Evolutionary conservation across 768 basidiomycete genomes (phyloP).

Genomic region (Pseudohyphozyma bogoriensis): DNA sequence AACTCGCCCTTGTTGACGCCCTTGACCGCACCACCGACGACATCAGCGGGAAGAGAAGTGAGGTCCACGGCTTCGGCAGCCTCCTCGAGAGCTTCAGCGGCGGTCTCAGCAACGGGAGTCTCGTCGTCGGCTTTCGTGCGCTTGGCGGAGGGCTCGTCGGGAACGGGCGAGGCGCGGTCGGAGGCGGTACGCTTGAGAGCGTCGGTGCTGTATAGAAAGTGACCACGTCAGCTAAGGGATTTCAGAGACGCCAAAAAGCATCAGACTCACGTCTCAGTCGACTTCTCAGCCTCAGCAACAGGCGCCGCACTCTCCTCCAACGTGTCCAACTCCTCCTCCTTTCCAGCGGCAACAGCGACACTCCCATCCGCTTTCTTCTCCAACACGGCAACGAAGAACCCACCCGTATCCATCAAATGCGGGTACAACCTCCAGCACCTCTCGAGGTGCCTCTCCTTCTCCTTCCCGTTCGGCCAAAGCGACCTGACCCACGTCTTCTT

Average conservation of each 20-base stretch:
- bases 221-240: no score
- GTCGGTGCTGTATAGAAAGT: background rate
- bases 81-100: constrained; percentile 38
- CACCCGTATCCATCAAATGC: constrained; percentile 91
- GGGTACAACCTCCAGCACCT: constrained; percentile 83
- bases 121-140: background rate
- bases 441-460: constrained; percentile 51
- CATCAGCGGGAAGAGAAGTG: constrained; percentile 13
- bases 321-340: background rate
- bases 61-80: constrained; percentile 39
- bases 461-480: constrained; percentile 69
- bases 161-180: constrained; percentile 12
- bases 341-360: no score
- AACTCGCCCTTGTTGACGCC: constrained; percentile 39
- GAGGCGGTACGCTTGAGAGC: constrained; percentile 1
- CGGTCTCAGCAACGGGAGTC: background rate
- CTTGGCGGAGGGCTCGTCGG: constrained; percentile 24
- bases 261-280: background rate
- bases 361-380: constrained; percentile 36
- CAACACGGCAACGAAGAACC: constrained; percentile 91
- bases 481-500: constrained; percentile 49
- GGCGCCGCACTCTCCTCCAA: constrained; percentile 6
- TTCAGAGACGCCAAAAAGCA: no score
- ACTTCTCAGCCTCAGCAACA: background rate
- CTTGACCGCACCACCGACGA: background rate